These are phyloP conservation scores for Cichorium intybus DNA, from an alignment of 140 eudicot species.

Conservation along the genomic window DNA sequence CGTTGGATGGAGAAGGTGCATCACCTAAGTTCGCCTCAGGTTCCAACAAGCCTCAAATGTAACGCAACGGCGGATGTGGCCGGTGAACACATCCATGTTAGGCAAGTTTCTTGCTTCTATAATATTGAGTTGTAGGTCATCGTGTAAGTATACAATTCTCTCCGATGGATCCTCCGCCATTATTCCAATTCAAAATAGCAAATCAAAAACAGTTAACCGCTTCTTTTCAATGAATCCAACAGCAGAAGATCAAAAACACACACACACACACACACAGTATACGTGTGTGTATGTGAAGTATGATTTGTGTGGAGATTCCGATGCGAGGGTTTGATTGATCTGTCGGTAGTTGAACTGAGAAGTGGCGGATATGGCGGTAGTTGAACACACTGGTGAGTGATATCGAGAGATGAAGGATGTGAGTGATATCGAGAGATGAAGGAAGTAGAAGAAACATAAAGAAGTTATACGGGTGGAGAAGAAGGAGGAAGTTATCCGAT, in stretches of 20 bases:
- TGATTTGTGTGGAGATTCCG: background rate
- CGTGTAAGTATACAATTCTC: slow-evolving; percentile 55
- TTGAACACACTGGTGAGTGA: too few species aligned
- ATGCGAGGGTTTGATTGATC: slow-evolving; percentile 9
- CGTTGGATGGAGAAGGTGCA: slow-evolving; percentile 24
- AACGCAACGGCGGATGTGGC: slow-evolving; percentile 72
- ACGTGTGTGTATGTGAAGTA: background rate
- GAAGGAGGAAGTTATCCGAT: too few species aligned
- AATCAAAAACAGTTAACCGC: slow-evolving; percentile 1
- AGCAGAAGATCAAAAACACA: background rate
- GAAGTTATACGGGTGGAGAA: too few species aligned
- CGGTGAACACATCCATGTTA: slow-evolving; percentile 71
- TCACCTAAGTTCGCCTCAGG: slow-evolving; percentile 19
- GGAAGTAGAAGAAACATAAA: too few species aligned
- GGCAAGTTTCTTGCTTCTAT: slow-evolving; percentile 68
- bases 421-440: too few species aligned
- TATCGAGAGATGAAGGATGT: too few species aligned
- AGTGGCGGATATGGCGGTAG: slow-evolving; percentile 32
- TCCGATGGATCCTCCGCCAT: slow-evolving; percentile 51
- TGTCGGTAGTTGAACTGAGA: slow-evolving; percentile 1
- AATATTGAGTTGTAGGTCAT: slow-evolving; percentile 65
- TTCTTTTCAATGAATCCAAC: slow-evolving; percentile 3
- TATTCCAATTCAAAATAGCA: slow-evolving; percentile 11
- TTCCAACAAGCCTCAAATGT: slow-evolving; percentile 51
- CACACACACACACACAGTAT: slow-evolving; percentile 3